Base-by-base conservation (phyloP, 345 rosid species). In the Microcos paniculata region DNA sequence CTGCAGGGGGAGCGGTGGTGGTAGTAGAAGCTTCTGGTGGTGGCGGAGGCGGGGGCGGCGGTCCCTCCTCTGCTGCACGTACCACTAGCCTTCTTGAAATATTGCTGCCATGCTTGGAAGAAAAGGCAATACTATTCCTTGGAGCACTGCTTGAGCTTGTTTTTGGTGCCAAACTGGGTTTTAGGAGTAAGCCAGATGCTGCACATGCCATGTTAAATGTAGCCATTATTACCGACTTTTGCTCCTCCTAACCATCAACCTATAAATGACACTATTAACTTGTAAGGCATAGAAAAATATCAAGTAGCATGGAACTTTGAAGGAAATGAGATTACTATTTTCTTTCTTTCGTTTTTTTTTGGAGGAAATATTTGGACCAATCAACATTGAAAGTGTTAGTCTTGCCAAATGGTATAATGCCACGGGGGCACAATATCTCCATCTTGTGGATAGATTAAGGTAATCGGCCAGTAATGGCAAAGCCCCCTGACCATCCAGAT, bases 61-160 rank as follows among this genome's bases (percentile, higher is more conserved):
- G 10, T 30, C 1, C 38, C 38, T 45, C 72, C 19, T 67, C 23
- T 10, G 31, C 45, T 40, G 49, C 69, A 10, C 31, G 70, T 12
- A 40, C 49, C 70, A 40, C 49, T 42, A 65, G 70, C 26, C 59
- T 66, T 72, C 23, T 63, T 33, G 35, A 71, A 56, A 71, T 53
- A n/a, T 57, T 62, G 8, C 12, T 9, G 56, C 53, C 35, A 57
- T 56, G 28, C 24, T 57, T 72, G 42, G n/a, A 40, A 75, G 31
- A 23, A 42, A 56, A 56, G 31, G 61, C 26, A 56, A 56, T 12
- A 24, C 15, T 55, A 56, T 23, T 56, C 31, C 61, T 56, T 56
- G 31, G 31, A 2, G 61, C 6, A 7, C 40, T 35, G 6, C 1
- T 56, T 56, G 31, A 23, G 61, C 16, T 56, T 56, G 61, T 11